Conservation (phyloP, 1,139 yeast genomes). For the Wickerhamiella infanticola region DNA sequence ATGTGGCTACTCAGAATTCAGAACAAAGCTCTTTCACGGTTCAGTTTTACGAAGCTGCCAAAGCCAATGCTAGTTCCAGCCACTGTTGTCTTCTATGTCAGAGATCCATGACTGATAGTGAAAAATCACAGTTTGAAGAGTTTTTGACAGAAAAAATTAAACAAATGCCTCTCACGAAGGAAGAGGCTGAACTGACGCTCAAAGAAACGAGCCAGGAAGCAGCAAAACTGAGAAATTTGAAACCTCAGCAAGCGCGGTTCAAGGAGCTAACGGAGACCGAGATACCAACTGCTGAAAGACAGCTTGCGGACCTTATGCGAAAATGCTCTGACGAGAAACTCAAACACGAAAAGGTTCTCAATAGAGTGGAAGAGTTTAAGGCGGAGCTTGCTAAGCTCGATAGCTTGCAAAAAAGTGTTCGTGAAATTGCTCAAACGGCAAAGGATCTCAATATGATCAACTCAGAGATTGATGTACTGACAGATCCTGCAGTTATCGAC, state of each 20-base stretch:
- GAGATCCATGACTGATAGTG: constrained; percentile 8
- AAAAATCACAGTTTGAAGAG: constrained; percentile 30
- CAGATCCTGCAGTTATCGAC: not conserved
- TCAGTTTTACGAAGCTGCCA: constrained; percentile 13
- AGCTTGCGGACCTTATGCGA: not conserved
- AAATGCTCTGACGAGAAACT: not conserved
- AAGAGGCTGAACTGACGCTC: constrained; percentile 9
- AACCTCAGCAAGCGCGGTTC: not conserved
- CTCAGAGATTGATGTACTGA: constrained; percentile 14
- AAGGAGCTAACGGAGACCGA: not conserved
- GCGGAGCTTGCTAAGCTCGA: constrained; percentile 27
- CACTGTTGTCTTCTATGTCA: constrained; percentile 13
- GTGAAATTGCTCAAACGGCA: constrained; percentile 1
- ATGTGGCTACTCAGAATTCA: constrained; percentile 13
- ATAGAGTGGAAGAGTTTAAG: constrained; percentile 47
- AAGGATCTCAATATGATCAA: constrained; percentile 5
- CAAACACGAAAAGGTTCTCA: constrained; percentile 40
- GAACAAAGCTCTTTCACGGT: constrained; percentile 14
- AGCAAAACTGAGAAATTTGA: constrained; percentile 1
- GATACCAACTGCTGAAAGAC: not conserved
- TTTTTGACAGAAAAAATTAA: constrained; percentile 19
- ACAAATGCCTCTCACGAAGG: constrained; percentile 10
- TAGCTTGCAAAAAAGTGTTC: not conserved
- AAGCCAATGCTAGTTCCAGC: constrained; percentile 4
- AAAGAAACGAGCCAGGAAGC: constrained; percentile 5